A percentile compares a stretch with the other conserved stretches of the same genome.
phyloP scores from a whole-genome alignment of 2,329 filamentous ascomycete species.

The Alternaria postmessia region DNA sequence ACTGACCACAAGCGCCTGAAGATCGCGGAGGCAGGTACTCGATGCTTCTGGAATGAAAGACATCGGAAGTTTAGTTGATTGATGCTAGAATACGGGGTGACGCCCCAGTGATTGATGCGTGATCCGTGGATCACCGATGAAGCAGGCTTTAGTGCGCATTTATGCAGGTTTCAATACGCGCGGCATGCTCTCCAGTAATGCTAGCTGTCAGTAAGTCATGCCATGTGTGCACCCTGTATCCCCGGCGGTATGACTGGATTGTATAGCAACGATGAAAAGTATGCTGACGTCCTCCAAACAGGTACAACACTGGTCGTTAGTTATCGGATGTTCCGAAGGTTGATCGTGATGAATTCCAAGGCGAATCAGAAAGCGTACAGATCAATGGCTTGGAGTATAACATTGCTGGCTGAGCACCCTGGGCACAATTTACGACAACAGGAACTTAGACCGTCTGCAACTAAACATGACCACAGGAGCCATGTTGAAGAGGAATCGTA shows the following conservation, averaged over 20 bases:
- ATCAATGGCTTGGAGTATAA: background rate
- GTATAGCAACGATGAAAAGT: background rate
- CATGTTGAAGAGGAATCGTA: background rate
- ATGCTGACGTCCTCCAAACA: background rate
- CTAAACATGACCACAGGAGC: background rate
- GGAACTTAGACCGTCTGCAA: background rate
- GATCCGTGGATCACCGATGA: slow-evolving; percentile 3
- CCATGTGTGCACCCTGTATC: background rate
- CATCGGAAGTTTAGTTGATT: background rate
- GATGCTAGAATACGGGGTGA: background rate
- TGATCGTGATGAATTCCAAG: background rate
- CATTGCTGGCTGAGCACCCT: background rate
- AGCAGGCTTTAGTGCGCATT: background rate
- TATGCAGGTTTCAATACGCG: background rate
- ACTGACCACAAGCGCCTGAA: background rate
- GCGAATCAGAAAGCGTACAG: background rate
- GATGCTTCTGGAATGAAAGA: background rate
- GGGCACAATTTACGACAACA: background rate
- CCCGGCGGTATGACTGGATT: background rate
- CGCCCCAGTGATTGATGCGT: background rate
- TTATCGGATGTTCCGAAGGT: background rate
- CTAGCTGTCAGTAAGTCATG: background rate
- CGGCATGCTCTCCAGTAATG: background rate
- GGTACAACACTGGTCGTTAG: background rate
- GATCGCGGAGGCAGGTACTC: background rate